These are phyloP conservation scores for Colletotrichum orchidophilum DNA, from an alignment of 2,329 filamentous ascomycete genomes.

Conservation along the genomic window DNA sequence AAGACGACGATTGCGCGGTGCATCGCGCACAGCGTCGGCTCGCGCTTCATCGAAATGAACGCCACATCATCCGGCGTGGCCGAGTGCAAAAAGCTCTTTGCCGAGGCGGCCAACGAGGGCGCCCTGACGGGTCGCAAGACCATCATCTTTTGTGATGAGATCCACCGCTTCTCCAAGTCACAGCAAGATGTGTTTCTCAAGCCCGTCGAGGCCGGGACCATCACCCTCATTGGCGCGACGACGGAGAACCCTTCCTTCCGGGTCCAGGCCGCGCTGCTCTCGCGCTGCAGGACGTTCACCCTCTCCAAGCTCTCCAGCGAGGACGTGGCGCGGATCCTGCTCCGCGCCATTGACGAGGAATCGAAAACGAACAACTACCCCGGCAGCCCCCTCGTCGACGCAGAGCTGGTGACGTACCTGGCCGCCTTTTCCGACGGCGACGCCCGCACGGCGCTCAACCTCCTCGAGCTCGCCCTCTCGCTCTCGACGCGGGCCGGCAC, in stretches of 20 bases:
- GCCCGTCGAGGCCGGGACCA: constrained; percentile 88
- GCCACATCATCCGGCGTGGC: constrained; percentile 87
- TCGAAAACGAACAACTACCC: constrained; percentile 34
- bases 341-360: constrained; percentile 77
- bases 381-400: constrained; percentile 72
- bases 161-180: constrained; percentile 88
- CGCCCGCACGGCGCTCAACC: constrained; percentile 89
- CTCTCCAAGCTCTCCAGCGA: constrained; percentile 77
- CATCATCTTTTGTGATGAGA: constrained; percentile 97
- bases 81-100: constrained; percentile 93
- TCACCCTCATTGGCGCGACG: constrained; percentile 93
- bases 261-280: constrained; percentile 86
- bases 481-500: constrained; percentile 70
- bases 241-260: constrained; percentile 98
- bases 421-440: constrained; percentile 91
- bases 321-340: constrained; percentile 77
- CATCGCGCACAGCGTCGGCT: constrained; percentile 83
- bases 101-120: constrained; percentile 83
- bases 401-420: constrained; percentile 82
- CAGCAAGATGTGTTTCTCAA: constrained; percentile 96
- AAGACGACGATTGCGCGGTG: constrained; percentile 94
- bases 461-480: constrained; percentile 88
- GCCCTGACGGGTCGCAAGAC: constrained; percentile 86
- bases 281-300: constrained; percentile 90
- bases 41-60: constrained; percentile 94